Conservation (phyloP, 139 green algal species). For the Deuterostichococcus epilithicus region DNA sequence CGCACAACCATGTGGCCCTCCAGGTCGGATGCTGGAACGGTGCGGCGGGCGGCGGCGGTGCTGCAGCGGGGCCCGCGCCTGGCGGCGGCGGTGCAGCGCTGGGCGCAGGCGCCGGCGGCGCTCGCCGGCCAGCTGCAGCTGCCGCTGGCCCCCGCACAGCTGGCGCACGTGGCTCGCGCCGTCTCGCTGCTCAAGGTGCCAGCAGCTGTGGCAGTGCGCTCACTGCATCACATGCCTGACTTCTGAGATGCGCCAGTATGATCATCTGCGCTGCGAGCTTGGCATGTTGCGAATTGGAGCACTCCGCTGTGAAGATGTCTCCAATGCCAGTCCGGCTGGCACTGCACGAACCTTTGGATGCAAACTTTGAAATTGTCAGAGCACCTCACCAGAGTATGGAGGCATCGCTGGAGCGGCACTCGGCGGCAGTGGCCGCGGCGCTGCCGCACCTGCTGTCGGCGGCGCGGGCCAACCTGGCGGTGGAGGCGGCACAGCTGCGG, state of each 20-base stretch:
- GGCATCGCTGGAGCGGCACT: neutral
- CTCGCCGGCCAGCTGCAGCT: neutral
- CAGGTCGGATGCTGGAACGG: neutral
- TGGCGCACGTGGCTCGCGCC: neutral
- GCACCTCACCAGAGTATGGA: slow-evolving; percentile 4
- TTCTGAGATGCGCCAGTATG: neutral
- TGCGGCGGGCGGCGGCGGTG: neutral
- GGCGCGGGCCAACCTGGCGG: neutral
- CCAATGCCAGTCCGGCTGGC: too few relatives aligned
- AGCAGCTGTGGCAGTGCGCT: too few relatives aligned
- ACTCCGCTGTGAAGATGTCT: too few relatives aligned
- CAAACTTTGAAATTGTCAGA: too few relatives aligned
- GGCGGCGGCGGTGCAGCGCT: neutral
- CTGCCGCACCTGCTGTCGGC: slow-evolving; percentile 5
- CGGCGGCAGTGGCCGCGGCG: neutral
- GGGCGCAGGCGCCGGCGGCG: neutral
- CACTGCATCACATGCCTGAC: too few relatives aligned
- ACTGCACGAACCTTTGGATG: too few relatives aligned
- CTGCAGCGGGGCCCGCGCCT: neutral
- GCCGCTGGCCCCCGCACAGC: neutral
- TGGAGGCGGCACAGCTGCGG: too few relatives aligned
- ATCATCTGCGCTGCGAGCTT: neutral
- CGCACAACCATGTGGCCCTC: too few relatives aligned
- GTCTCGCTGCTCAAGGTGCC: neutral
- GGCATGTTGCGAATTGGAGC: too few relatives aligned